phyloP scores from a whole-genome alignment of 345 rosid species.

The Lepidium sativum region DNA sequence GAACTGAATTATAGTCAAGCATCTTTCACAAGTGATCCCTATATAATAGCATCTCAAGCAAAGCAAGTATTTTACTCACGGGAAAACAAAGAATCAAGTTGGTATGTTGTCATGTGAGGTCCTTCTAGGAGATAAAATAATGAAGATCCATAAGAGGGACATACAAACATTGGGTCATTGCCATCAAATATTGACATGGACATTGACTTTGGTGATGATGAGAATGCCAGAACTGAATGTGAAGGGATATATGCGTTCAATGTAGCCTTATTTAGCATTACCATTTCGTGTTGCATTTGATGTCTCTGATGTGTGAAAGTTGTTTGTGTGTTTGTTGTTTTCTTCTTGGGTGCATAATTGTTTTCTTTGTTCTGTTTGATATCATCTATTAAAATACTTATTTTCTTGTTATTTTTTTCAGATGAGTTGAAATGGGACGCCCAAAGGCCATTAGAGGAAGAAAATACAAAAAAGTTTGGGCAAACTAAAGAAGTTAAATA shows the following conservation, averaged over 20 bases:
- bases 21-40: background rate
- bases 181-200: background rate
- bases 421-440: no score
- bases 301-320: no score
- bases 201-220: background rate
- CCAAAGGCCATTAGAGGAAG: no score
- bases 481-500: no score
- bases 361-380: no score
- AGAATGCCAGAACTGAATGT: background rate
- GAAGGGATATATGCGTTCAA: background rate
- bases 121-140: background rate
- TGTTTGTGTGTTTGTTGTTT: no score
- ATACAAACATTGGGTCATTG: background rate
- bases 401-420: no score
- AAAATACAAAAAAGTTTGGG: no score
- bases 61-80: background rate
- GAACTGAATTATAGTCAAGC: background rate
- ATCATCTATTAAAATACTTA: no score
- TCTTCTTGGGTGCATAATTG: no score
- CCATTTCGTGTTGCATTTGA: no score
- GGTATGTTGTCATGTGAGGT: background rate
- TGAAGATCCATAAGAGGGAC: background rate
- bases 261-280: background rate
- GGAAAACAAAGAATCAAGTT: background rate
- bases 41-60: background rate